Evolutionary conservation across 495 filamentous ascomycete species (phyloP).

Genomic region (Podospora bellae-mahoneyi): DNA sequence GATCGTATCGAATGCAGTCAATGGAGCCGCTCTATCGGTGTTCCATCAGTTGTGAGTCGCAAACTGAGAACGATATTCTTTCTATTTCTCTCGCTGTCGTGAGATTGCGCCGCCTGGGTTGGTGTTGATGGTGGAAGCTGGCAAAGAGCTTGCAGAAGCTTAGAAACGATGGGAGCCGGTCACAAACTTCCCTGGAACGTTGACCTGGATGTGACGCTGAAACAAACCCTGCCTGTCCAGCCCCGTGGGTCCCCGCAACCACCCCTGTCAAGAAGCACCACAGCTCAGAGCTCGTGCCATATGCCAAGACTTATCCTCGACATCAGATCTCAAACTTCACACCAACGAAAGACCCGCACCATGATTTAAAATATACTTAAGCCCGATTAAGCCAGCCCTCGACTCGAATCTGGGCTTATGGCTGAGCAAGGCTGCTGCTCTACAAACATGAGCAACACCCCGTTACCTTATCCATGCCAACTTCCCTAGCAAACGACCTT

Average conservation of each 20-base stretch:
- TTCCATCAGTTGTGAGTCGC: not conserved
- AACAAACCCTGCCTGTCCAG: constrained; percentile 13
- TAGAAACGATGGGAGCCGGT: not conserved
- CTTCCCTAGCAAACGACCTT: not conserved
- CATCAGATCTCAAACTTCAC: not conserved
- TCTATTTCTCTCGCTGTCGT: not conserved
- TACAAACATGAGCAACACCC: too few species aligned
- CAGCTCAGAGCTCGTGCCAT: not conserved
- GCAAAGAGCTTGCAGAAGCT: not conserved
- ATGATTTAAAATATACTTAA: not conserved
- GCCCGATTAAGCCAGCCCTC: not conserved
- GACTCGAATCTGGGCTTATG: not conserved
- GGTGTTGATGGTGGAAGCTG: not conserved
- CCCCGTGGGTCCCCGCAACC: not conserved
- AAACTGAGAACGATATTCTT: not conserved
- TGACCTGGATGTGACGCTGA: constrained; percentile 19
- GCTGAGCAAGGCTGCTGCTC: too few species aligned
- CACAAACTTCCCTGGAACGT: not conserved
- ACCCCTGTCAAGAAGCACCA: not conserved
- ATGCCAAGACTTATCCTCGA: not conserved
- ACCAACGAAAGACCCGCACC: not conserved
- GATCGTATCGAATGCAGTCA: not conserved
- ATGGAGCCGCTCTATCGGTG: not conserved
- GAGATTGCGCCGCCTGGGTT: not conserved
- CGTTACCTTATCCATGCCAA: not conserved